Evolutionary conservation across 192 early-diverging fungal species (phyloP).

Genomic region (Coemansia sp.): DNA sequence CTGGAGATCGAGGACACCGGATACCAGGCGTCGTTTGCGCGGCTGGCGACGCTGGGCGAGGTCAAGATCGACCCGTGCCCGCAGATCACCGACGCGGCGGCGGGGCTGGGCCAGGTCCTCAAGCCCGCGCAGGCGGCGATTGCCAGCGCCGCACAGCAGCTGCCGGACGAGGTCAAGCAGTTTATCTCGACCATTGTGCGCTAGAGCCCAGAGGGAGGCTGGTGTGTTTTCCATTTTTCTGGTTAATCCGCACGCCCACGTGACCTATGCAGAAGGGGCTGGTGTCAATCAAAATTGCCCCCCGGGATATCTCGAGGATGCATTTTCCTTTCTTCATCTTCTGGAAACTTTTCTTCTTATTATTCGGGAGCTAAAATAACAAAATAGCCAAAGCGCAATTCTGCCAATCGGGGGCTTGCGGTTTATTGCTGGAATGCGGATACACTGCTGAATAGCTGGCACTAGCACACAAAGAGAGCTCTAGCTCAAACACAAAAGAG

Average conservation of each 20-base stretch:
- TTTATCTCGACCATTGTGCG: slow-evolving; percentile 14
- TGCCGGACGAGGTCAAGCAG: slow-evolving; percentile 13
- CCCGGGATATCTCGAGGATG: too few relatives aligned
- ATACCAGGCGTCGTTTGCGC: slow-evolving; percentile 80
- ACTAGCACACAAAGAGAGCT: too few relatives aligned
- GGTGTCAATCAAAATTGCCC: too few relatives aligned
- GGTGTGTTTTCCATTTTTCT: background rate
- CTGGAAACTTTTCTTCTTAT: too few relatives aligned
- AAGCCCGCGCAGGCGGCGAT: slow-evolving; percentile 18
- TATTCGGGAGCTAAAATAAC: too few relatives aligned
- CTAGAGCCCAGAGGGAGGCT: background rate
- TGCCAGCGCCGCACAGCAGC: slow-evolving; percentile 11
- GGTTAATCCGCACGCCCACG: background rate
- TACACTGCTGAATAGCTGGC: too few relatives aligned
- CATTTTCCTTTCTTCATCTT: too few relatives aligned
- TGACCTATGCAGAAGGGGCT: too few relatives aligned
- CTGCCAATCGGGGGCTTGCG: too few relatives aligned
- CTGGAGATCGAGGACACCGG: slow-evolving; percentile 79
- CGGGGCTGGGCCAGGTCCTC: slow-evolving; percentile 29
- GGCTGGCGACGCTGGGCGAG: slow-evolving; percentile 65
- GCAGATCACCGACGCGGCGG: slow-evolving; percentile 34
- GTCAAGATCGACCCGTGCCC: slow-evolving; percentile 64
- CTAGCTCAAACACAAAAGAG: background rate
- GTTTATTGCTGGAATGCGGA: too few relatives aligned
- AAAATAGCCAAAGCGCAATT: too few relatives aligned